Evolutionary conservation across 257 asterid genomes (phyloP).

Genomic region (Plantago elongata): DNA sequence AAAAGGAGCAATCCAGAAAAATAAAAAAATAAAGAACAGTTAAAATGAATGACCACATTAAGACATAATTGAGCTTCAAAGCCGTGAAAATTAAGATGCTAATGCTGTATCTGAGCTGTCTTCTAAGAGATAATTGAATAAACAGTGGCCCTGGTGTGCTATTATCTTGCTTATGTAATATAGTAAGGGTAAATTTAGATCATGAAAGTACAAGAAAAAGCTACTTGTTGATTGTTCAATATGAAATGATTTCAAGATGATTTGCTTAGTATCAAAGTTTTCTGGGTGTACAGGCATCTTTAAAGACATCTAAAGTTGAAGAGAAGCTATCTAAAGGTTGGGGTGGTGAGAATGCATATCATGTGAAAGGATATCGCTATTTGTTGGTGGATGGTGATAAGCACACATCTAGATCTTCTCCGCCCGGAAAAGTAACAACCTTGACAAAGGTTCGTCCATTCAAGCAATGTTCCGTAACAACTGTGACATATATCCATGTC

Average conservation of each 20-base stretch:
- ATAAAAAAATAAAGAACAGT: background rate
- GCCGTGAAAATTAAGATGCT: too few species aligned
- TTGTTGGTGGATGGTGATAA: constrained; percentile 83
- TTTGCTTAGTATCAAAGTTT: constrained; percentile 9
- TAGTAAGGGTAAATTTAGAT: too few species aligned
- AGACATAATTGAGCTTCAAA: too few species aligned
- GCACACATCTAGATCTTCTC: constrained; percentile 80
- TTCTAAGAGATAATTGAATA: too few species aligned
- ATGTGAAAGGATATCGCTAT: constrained; percentile 91
- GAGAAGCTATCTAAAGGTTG: constrained; percentile 96
- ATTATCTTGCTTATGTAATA: too few species aligned
- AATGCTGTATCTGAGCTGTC: too few species aligned
- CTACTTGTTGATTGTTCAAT: too few species aligned
- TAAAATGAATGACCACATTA: background rate
- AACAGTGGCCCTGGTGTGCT: too few species aligned
- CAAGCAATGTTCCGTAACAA: background rate
- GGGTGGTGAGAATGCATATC: constrained; percentile 99
- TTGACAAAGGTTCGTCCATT: constrained; percentile 57
- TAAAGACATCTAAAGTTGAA: constrained; percentile 70
- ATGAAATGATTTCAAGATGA: too few species aligned
- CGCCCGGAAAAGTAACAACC: constrained; percentile 96
- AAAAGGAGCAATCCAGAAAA: too few species aligned
- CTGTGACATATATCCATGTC: constrained; percentile 11
- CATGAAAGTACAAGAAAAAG: too few species aligned
- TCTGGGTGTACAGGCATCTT: constrained; percentile 51